These are phyloP conservation scores for Escallonia rubra DNA, from an alignment of 129 eudicot genomes.

Conservation along the genomic window DNA sequence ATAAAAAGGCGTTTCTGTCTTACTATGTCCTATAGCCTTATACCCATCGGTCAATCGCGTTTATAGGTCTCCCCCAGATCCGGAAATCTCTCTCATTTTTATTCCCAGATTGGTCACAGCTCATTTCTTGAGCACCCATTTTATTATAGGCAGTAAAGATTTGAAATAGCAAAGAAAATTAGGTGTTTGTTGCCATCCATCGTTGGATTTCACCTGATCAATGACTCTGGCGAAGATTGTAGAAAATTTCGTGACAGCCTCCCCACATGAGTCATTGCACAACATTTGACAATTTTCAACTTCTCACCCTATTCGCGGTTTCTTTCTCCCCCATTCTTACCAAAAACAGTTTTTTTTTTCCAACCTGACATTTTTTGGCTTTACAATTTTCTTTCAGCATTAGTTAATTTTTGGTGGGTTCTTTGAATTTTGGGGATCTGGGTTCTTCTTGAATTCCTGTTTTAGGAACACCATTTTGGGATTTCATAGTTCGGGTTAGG, in stretches of 20 bases:
- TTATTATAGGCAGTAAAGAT: not conserved
- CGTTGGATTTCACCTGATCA: not conserved
- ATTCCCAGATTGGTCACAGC: constrained; percentile 1
- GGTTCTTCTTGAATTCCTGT: constrained; percentile 16
- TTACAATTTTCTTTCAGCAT: constrained; percentile 21
- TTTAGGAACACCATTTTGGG: constrained; percentile 8
- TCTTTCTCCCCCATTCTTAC: not conserved
- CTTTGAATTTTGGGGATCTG: constrained; percentile 36
- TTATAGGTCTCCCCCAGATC: constrained; percentile 40
- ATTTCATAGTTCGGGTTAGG: constrained; percentile 7
- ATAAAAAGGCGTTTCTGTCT: too few species aligned
- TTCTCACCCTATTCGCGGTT: not conserved
- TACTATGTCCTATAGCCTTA: too few species aligned
- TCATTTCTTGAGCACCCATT: not conserved
- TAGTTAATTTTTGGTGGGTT: constrained; percentile 20
- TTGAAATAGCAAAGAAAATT: not conserved
- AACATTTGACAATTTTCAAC: not conserved
- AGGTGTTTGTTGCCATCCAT: not conserved
- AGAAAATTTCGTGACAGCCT: not conserved
- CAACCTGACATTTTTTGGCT: not conserved
- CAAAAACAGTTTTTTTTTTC: constrained; percentile 13
- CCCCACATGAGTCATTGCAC: not conserved
- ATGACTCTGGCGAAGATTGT: not conserved
- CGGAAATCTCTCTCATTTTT: constrained; percentile 32
- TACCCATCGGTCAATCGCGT: constrained; percentile 18